Conservation (phyloP, 768 basidiomycete genomes). For the Amylocystis lapponica region DNA sequence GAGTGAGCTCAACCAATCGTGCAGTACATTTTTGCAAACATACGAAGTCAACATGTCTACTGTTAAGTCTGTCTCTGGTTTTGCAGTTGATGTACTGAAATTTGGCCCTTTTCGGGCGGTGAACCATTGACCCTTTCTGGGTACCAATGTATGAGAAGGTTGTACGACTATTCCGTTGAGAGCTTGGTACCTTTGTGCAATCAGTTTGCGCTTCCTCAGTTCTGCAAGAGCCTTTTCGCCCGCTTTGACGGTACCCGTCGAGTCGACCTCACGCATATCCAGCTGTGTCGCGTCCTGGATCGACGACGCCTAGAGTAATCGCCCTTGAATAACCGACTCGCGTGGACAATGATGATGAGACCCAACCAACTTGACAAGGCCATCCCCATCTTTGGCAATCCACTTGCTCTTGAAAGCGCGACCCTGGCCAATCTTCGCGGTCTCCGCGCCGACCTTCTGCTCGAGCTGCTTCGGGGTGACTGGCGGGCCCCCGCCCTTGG, state of each 20-base stretch:
- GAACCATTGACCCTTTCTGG: slow-evolving; percentile 95
- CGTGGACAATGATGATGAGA: slow-evolving; percentile 12
- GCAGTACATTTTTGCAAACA: slow-evolving; percentile 21
- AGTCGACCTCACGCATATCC: slow-evolving; percentile 68
- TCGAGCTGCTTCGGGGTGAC: slow-evolving; percentile 65
- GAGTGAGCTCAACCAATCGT: slow-evolving; percentile 4
- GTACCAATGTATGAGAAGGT: not conserved
- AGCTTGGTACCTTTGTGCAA: slow-evolving; percentile 70
- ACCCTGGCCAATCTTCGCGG: slow-evolving; percentile 89
- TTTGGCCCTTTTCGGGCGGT: slow-evolving; percentile 76
- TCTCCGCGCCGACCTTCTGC: slow-evolving; percentile 75
- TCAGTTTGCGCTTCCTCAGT: slow-evolving; percentile 86
- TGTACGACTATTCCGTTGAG: too few relatives aligned
- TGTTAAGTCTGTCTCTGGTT: slow-evolving; percentile 94
- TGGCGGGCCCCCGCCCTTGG: slow-evolving; percentile 63
- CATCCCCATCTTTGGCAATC: slow-evolving; percentile 88
- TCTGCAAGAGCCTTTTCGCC: slow-evolving; percentile 85
- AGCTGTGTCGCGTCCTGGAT: slow-evolving; percentile 73
- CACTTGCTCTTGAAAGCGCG: slow-evolving; percentile 96
- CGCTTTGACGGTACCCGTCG: slow-evolving; percentile 61
- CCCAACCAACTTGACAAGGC: slow-evolving; percentile 82
- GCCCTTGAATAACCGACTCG: not conserved
- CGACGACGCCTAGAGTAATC: slow-evolving; percentile 40
- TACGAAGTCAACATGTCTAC: slow-evolving; percentile 92
- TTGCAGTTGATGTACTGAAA: slow-evolving; percentile 88